Percentiles rank a stretch among this genome's conserved stretches.
Conservation (phyloP, 352 stramenopile genomes). For the Phytophthora citrophthora region DNA sequence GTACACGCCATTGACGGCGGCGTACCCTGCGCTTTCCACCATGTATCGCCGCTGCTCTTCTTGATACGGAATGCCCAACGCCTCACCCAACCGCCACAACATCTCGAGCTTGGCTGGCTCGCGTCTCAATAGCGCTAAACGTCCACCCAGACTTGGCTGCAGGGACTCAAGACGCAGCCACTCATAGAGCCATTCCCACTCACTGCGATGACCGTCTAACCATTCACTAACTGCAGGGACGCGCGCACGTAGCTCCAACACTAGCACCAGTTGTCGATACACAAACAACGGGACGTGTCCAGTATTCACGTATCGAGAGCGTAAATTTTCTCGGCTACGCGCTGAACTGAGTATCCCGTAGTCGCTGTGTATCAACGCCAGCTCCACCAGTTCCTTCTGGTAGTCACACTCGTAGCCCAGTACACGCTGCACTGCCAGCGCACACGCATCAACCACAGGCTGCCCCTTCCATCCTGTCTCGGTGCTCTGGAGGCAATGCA, state of each 20-base stretch:
- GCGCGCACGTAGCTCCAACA: conserved; percentile 76
- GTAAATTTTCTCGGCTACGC: conserved; percentile 68
- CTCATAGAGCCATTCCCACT: conserved; percentile 89
- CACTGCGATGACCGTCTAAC: conserved; percentile 54
- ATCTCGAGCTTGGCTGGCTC: conserved; percentile 81
- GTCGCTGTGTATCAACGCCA: conserved; percentile 67
- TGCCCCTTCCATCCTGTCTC: conserved; percentile 90
- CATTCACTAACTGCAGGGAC: conserved; percentile 61
- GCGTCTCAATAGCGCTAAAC: conserved; percentile 63
- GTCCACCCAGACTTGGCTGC: conserved; percentile 77
- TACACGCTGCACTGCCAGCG: conserved; percentile 65
- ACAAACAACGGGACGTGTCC: conserved; percentile 80
- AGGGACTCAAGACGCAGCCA: conserved; percentile 89
- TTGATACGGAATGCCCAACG: conserved; percentile 64
- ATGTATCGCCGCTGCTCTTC: conserved; percentile 87
- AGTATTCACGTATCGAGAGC: conserved; percentile 70
- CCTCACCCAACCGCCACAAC: conserved; percentile 68
- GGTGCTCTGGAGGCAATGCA: conserved; percentile 80
- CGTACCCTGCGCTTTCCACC: conserved; percentile 90
- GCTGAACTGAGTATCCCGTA: conserved; percentile 76
- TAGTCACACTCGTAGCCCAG: conserved; percentile 67
- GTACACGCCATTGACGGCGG: conserved; percentile 95
- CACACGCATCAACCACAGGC: conserved; percentile 79
- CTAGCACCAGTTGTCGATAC: conserved; percentile 74
- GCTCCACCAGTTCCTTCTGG: conserved; percentile 68